These are phyloP conservation scores for Lophiostoma macrostomum DNA, from an alignment of 495 filamentous ascomycete species.

Conservation along the genomic window DNA sequence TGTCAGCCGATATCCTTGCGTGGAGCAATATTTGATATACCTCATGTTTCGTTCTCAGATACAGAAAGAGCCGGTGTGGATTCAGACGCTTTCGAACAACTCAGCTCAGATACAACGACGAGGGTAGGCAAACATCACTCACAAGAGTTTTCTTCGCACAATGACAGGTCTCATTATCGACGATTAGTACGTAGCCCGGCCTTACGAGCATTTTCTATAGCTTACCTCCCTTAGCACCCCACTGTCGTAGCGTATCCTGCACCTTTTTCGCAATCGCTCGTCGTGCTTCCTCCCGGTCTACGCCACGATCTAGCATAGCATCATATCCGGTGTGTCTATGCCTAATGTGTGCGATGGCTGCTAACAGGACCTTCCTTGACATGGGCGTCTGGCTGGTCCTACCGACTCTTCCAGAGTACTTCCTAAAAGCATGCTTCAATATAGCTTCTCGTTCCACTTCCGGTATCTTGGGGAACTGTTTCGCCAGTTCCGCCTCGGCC, in stretches of 20 bases:
- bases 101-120: too few species aligned
- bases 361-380: constrained; percentile 43
- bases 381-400: constrained; percentile 42
- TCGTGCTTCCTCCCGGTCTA: constrained; percentile 55
- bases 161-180: too few species aligned
- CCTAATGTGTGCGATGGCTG: constrained; percentile 53
- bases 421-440: constrained; percentile 48
- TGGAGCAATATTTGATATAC: too few species aligned
- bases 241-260: constrained; percentile 42
- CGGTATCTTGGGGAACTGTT: constrained; percentile 49
- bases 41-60: too few species aligned
- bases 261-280: constrained; percentile 46
- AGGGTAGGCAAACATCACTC: too few species aligned
- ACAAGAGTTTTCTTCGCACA: too few species aligned
- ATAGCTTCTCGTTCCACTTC: constrained; percentile 39
- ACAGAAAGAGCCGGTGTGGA: too few species aligned
- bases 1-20: too few species aligned
- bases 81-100: too few species aligned
- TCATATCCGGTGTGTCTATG: constrained; percentile 52
- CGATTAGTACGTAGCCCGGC: too few species aligned
- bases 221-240: constrained; percentile 24
- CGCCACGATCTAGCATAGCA: constrained; percentile 49
- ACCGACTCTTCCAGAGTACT: constrained; percentile 52
- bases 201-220: too few species aligned
- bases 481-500: constrained; percentile 39